Base-by-base conservation (phyloP, 352 stramenopile genomes). In the Globisporangium okanoganense region DNA sequence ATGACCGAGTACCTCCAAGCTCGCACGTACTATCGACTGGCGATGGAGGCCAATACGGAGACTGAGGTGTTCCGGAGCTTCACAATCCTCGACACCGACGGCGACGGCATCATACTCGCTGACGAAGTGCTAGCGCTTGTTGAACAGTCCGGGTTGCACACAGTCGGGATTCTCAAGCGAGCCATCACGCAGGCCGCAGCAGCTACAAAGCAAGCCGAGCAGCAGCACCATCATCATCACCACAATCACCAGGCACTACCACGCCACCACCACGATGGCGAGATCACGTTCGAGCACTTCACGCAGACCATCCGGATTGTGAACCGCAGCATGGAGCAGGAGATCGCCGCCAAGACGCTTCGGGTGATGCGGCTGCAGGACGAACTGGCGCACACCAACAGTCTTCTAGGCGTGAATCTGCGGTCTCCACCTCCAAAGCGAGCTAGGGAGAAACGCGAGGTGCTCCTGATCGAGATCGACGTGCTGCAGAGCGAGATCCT, bases 261-360 rank as follows among this genome's bases (percentile, higher is more conserved):
- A 56, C 43, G 16, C 1, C 40, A 25, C 43, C 24, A 24, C 44
- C 67, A 70, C 8, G 70, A 77, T 25, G 80, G 80, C 8, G 77
- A 90, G 56, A 88, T 92, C 70, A 88, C 78, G 5, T 86, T 90
- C 40, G 71, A 80, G 29, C 67, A 86, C 36, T 92, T 92, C 33
- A 72, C 67, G 14, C 29, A 44, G 25, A 79, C 80, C 2, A 89
- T 90, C 44, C 78, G 73, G 31, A 70, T 78, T 6, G 72, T 87
- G 31, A 92, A 92, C 55, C 78, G 80, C 22, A 72, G 55, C n/a
- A 72, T 85, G 64, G 72, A 90, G 62, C 76, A 78, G 33, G 73
- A 76, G 10, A 89, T 92, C 29, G 82, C 82, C 0, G 58, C 60
- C 13, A 87, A 87, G 50, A 79, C 65, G 18, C 67, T 92, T 54